Evolutionary conservation across 2,329 filamentous ascomycete genomes (phyloP).

Genomic region (Sclerotinia borealis): DNA sequence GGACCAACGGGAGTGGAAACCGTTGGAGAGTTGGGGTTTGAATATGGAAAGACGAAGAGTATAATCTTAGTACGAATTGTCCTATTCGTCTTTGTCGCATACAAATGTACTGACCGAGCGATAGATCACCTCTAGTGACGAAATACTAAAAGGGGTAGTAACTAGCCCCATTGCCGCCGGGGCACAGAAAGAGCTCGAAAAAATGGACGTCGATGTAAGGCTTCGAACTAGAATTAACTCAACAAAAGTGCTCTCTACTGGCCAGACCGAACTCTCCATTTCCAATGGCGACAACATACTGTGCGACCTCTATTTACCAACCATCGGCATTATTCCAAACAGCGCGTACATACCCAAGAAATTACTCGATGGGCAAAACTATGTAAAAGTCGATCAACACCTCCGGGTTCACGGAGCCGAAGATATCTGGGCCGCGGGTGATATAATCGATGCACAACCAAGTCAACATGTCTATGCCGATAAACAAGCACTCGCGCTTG

Average conservation of each 20-base stretch:
- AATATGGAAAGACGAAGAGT: constrained; percentile 26
- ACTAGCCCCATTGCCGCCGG: constrained; percentile 21
- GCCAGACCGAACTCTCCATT: constrained; percentile 45
- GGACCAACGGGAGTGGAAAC: constrained; percentile 34
- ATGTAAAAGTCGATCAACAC: constrained; percentile 45
- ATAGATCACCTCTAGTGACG: constrained; percentile 22
- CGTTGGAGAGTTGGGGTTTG: constrained; percentile 25
- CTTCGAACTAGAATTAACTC: constrained; percentile 38
- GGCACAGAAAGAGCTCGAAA: constrained; percentile 45
- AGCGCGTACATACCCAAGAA: constrained; percentile 44
- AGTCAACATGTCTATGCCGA: constrained; percentile 22
- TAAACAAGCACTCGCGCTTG: constrained; percentile 20
- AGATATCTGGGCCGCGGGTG: constrained; percentile 27
- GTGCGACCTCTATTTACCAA: constrained; percentile 52
- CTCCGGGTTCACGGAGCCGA: constrained; percentile 41
- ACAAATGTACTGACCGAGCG: background rate
- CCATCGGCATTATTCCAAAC: constrained; percentile 50
- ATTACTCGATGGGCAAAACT: constrained; percentile 40
- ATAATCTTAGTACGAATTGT: constrained; percentile 21
- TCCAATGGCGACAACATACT: constrained; percentile 41
- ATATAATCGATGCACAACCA: constrained; percentile 23
- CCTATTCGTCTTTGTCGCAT: background rate
- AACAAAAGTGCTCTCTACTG: constrained; percentile 34
- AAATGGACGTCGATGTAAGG: constrained; percentile 46
- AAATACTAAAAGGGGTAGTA: constrained; percentile 17